These are phyloP conservation scores for Talaromyces sp. DNA, from an alignment of 2,329 filamentous ascomycete genomes.

Conservation along the genomic window DNA sequence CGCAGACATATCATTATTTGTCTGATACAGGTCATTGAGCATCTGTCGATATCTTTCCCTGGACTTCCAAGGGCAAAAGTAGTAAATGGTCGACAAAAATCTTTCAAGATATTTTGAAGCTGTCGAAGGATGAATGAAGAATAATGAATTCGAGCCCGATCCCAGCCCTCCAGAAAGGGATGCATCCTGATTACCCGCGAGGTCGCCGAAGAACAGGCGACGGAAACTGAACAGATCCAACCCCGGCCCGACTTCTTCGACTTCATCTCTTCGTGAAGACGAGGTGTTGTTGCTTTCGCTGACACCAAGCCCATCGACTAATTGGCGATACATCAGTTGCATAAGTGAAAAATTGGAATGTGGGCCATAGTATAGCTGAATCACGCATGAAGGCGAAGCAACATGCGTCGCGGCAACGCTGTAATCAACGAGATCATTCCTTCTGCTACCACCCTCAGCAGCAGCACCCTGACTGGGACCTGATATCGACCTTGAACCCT, in stretches of 20 bases:
- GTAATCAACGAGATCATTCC: constrained; percentile 32
- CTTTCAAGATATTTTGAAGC: constrained; percentile 40
- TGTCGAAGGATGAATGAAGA: constrained; percentile 40
- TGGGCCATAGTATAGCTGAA: constrained; percentile 48
- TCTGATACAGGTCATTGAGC: constrained; percentile 36
- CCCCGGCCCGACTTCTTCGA: constrained; percentile 38
- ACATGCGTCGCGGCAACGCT: constrained; percentile 50
- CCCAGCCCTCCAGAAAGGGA: constrained; percentile 24
- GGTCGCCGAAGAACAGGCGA: constrained; percentile 41
- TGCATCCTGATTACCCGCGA: constrained; percentile 33
- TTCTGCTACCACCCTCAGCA: constrained; percentile 1
- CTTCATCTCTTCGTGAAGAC: constrained; percentile 22
- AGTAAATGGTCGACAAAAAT: constrained; percentile 43
- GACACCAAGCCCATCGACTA: constrained; percentile 23
- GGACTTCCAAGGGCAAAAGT: constrained; percentile 36
- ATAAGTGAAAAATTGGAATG: constrained; percentile 48
- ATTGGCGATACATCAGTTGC: constrained; percentile 37
- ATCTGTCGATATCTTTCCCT: constrained; percentile 35
- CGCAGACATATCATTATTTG: constrained; percentile 29
- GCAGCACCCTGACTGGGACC: neutral
- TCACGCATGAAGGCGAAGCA: constrained; percentile 43
- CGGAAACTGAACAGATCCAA: constrained; percentile 39
- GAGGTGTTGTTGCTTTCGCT: constrained; percentile 18
- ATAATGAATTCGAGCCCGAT: constrained; percentile 22
- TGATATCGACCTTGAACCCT: neutral